Evolutionary conservation across 2,329 filamentous ascomycete species (phyloP).

Genomic region (Amauroascus niger): DNA sequence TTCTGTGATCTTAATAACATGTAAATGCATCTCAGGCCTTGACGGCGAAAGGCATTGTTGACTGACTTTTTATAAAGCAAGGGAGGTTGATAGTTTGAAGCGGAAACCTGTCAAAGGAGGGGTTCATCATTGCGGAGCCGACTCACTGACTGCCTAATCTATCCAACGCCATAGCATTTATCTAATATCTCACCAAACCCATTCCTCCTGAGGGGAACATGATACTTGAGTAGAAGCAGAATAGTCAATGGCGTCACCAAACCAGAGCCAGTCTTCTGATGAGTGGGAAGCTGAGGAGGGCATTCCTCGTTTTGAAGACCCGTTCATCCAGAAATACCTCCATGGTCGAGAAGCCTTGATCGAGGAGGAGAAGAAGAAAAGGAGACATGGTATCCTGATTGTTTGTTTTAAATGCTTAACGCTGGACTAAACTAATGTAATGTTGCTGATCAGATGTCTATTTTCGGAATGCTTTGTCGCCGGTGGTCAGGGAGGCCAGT

Average conservation of each 20-base stretch:
- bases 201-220: background rate
- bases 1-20: too few species aligned
- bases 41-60: too few species aligned
- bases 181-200: too few species aligned
- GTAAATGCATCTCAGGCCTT: too few species aligned
- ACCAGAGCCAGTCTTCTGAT: background rate
- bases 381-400: conserved; percentile 58
- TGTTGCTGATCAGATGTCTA: conserved; percentile 19
- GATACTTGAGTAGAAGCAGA: background rate
- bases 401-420: background rate
- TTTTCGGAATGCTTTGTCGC: conserved; percentile 52
- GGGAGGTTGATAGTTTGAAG: too few species aligned
- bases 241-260: background rate
- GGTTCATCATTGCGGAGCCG: too few species aligned
- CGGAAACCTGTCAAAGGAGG: too few species aligned
- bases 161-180: too few species aligned
- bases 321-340: conserved; percentile 75
- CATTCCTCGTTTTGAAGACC: conserved; percentile 48
- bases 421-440: too few species aligned
- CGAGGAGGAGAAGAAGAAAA: conserved; percentile 69
- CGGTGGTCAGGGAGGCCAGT: conserved; percentile 66
- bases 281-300: conserved; percentile 34
- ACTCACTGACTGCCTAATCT: too few species aligned
- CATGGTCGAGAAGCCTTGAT: conserved; percentile 66
- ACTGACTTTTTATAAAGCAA: too few species aligned